Base-by-base conservation (phyloP, 306 rosid species). In the Malus domestica region DNA sequence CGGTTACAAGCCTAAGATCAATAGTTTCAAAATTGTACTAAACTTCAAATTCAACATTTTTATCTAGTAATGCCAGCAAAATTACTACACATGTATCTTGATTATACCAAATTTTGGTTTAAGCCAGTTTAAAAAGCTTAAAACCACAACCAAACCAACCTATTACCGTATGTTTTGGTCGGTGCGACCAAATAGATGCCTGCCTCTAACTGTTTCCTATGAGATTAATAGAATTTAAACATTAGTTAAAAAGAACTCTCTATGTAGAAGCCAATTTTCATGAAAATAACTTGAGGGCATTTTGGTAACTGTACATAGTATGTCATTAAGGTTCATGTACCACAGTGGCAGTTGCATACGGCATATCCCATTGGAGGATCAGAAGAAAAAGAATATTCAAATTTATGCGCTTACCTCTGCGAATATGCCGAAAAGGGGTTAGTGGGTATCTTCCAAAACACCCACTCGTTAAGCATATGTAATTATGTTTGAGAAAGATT, bases 381-480 rank as follows among this genome's bases (percentile, higher is more conserved):
- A 40, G 12, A 72, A 77, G 84, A 77, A 85, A 76, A 76, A 80
- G 98, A 91, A 94, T 94, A 94, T 94, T 93, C 98, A 80, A 55
- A 20, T 64, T 6, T 67, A 63, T 85, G 88, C 85, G 83, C 89
- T 71, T 45, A 61, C 45, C 8, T 16, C 67, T 30, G 32, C 79
- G 97, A 91, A 94, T 90, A 91, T 91, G 93, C 98, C 80, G 30
- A 35, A 70, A 81, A 40, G 51, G 44, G 67, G 72, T 32, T 80
- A 68, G 69, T 82, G 82, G 80, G 54, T 49, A 30, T 64, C 76
- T 22, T 45, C 25, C 35, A 51, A 67, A 30, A 22, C 65, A 40
- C 64, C 15, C 54, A 68, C 11, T 29, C 4, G 10, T 19, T 19
- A 30, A 16, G 4, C 29, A 45, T 44, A 14, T 11, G 54, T 13